Evolutionary conservation across 2,329 filamentous ascomycete genomes (phyloP).

Genomic region (Corniculantispora saksenae): DNA sequence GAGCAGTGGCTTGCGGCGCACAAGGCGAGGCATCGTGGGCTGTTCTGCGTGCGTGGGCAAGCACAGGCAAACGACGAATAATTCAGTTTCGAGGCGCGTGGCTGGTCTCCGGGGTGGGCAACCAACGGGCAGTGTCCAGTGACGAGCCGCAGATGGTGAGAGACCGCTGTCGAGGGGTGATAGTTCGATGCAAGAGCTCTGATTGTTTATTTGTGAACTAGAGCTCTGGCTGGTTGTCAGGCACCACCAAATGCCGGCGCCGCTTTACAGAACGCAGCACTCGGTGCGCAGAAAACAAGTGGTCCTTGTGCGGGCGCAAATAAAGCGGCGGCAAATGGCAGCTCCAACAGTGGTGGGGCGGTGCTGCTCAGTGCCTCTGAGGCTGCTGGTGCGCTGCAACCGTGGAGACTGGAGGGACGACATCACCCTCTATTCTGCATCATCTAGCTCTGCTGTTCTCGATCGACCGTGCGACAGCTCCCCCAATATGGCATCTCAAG

Average conservation of each 20-base stretch:
- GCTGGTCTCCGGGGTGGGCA: background rate
- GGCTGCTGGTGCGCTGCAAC: background rate
- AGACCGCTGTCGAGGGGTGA: background rate
- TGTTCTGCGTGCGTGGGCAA: background rate
- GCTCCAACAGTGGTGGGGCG: background rate
- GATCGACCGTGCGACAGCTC: background rate
- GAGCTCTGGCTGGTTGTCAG: conserved; percentile 15
- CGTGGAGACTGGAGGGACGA: background rate
- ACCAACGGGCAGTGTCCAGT: background rate
- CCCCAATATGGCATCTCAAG: conserved; percentile 50
- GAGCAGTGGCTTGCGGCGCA: conserved; percentile 75
- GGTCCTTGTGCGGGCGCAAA: background rate
- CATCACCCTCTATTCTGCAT: conserved; percentile 5
- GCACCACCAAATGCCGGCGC: background rate
- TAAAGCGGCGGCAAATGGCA: conserved; percentile 9
- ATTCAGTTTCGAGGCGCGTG: background rate
- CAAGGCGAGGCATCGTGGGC: conserved; percentile 68
- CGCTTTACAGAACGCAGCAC: background rate
- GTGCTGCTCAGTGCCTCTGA: background rate
- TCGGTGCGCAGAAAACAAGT: background rate
- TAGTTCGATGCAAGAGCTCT: background rate
- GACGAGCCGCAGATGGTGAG: background rate
- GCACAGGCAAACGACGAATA: background rate
- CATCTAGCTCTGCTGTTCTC: background rate
- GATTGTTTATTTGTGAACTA: conserved; percentile 16